These are phyloP conservation scores for Arabidopsis thaliana DNA, from an alignment of 345 rosid genomes.

Conservation along the genomic window DNA sequence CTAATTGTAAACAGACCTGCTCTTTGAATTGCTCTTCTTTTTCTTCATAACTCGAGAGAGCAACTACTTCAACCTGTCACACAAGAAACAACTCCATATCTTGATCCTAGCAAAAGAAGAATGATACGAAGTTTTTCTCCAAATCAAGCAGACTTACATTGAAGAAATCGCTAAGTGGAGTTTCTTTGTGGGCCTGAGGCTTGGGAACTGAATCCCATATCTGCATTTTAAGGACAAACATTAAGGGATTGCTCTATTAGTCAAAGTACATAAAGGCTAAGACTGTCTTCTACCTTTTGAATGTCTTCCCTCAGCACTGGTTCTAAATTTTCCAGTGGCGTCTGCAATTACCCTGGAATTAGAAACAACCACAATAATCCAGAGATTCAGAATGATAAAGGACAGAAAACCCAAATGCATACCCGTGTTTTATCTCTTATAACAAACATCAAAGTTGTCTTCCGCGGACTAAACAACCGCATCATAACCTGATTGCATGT, in stretches of 20 bases:
- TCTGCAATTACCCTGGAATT: constrained; percentile 57
- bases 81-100: constrained; percentile 27
- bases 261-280: constrained; percentile 37
- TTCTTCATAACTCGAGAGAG: constrained; percentile 97
- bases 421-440: constrained; percentile 99
- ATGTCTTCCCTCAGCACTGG: constrained; percentile 96
- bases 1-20: constrained; percentile 64
- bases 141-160: constrained; percentile 59
- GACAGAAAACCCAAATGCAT: constrained; percentile 14
- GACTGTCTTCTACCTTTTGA: constrained; percentile 67
- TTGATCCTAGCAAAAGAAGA: constrained; percentile 23
- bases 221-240: constrained; percentile 52
- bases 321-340: constrained; percentile 92
- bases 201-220: constrained; percentile 98
- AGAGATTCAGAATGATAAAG: constrained; percentile 3
- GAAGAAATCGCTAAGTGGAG: constrained; percentile 95
- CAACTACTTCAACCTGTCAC: constrained; percentile 92
- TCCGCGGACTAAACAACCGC: constrained; percentile 99
- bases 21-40: constrained; percentile 95
- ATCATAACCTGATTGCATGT: constrained; percentile 84
- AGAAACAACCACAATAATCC: constrained; percentile 27
- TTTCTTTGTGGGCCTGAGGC: constrained; percentile 91
- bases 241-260: constrained; percentile 23
- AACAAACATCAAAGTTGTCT: constrained; percentile 97
- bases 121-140: constrained; percentile 27